Conservation (phyloP, 768 basidiomycete genomes). For the Sarcodon sp. region DNA sequence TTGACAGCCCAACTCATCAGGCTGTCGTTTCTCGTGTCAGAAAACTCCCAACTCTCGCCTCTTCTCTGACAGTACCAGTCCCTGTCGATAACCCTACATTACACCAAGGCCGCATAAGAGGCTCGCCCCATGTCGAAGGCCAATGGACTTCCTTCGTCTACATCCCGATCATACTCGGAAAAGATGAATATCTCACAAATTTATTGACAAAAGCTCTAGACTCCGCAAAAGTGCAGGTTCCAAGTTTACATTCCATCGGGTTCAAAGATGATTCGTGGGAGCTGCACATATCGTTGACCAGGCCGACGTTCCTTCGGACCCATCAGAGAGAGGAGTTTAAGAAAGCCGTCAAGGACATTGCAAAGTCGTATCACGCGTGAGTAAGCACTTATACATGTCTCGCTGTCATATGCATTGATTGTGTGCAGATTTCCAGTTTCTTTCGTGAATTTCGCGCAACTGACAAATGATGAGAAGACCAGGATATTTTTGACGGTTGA, state of each 20-base stretch:
- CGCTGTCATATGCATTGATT: not conserved
- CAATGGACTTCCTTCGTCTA: constrained; percentile 78
- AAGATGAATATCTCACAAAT: constrained; percentile 27
- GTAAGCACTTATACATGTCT: constrained; percentile 10
- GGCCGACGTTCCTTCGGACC: constrained; percentile 67
- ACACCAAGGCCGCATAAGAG: constrained; percentile 76
- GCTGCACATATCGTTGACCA: constrained; percentile 78
- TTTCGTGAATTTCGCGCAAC: constrained; percentile 56
- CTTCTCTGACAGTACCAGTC: constrained; percentile 27
- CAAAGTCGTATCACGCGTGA: constrained; percentile 34
- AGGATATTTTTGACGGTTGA: constrained; percentile 74
- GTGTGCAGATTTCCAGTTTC: constrained; percentile 52
- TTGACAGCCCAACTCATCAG: too few relatives aligned
- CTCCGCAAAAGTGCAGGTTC: constrained; percentile 29
- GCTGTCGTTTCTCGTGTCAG: constrained; percentile 2
- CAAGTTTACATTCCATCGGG: constrained; percentile 34
- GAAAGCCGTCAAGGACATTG: constrained; percentile 39
- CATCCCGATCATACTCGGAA: constrained; percentile 40
- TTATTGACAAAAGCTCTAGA: constrained; percentile 31
- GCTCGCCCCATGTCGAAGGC: constrained; percentile 73
- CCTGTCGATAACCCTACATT: constrained; percentile 64
- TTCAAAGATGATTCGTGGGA: constrained; percentile 18
- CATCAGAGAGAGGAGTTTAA: constrained; percentile 72
- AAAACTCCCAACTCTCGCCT: constrained; percentile 48
- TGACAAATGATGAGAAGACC: constrained; percentile 71